A percentile compares a stretch with the other conserved stretches of the same genome.
These are phyloP conservation scores for Candolleomyces eurysporus DNA, from an alignment of 768 basidiomycete genomes.

Conservation along the genomic window DNA sequence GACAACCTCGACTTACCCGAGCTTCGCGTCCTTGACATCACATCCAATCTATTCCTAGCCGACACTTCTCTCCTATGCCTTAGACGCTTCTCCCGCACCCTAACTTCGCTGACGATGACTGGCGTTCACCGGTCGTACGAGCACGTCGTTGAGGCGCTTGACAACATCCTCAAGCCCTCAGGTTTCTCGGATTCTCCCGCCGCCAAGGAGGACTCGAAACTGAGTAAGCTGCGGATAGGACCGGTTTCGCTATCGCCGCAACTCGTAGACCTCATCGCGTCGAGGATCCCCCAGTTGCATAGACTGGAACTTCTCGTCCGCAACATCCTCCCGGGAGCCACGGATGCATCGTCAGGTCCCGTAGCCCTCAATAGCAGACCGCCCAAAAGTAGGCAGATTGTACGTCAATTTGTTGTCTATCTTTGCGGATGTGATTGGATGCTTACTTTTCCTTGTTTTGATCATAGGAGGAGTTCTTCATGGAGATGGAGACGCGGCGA, in stretches of 20 bases:
- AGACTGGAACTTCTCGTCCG: slow-evolving; percentile 38
- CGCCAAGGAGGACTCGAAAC: slow-evolving; percentile 9
- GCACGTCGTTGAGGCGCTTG: slow-evolving; percentile 32
- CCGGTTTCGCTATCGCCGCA: slow-evolving; percentile 40
- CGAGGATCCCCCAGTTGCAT: slow-evolving; percentile 30
- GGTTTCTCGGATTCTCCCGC: slow-evolving; percentile 7
- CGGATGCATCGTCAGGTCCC: slow-evolving; percentile 1
- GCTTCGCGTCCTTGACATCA: slow-evolving; percentile 33
- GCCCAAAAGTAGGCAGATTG: slow-evolving; percentile 26
- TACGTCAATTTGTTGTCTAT: slow-evolving; percentile 12
- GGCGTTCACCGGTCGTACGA: slow-evolving; percentile 35
- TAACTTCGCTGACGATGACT: slow-evolving; percentile 37
- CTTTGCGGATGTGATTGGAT: neutral
- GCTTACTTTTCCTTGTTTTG: neutral
- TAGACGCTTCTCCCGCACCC: slow-evolving; percentile 28
- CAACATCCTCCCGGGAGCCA: slow-evolving; percentile 32
- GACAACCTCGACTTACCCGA: slow-evolving; percentile 22
- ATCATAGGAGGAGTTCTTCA: slow-evolving; percentile 30
- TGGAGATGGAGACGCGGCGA: slow-evolving; percentile 29
- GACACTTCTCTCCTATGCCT: slow-evolving; percentile 34
- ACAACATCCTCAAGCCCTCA: slow-evolving; percentile 13
- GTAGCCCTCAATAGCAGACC: slow-evolving; percentile 6
- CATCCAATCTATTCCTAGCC: slow-evolving; percentile 34
- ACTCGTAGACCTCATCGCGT: slow-evolving; percentile 40
- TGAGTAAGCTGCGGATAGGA: slow-evolving; percentile 36